Conservation (phyloP, 768 basidiomycete genomes). For the Pleurotus sapidus region DNA sequence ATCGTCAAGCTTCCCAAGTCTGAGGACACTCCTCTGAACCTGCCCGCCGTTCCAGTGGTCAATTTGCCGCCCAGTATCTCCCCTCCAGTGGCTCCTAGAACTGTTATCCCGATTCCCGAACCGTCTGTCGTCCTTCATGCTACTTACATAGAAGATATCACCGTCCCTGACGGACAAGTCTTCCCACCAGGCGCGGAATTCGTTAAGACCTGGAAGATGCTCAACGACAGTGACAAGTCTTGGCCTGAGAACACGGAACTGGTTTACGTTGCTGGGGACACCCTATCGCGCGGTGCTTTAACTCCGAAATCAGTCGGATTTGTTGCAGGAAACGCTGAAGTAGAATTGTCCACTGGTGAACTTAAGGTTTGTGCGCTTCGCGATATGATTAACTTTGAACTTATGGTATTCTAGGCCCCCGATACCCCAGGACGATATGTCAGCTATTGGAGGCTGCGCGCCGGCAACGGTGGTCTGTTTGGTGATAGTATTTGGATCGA, state of each 20-base stretch:
- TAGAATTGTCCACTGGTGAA: slow-evolving; percentile 70
- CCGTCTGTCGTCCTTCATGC: slow-evolving; percentile 39
- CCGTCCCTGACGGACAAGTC: slow-evolving; percentile 69
- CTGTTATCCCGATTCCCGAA: not conserved
- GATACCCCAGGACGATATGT: slow-evolving; percentile 70
- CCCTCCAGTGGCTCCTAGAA: not conserved
- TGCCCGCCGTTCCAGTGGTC: not conserved
- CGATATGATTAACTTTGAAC: not conserved
- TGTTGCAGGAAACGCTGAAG: slow-evolving; percentile 53
- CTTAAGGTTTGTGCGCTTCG: slow-evolving; percentile 52
- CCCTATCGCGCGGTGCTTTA: slow-evolving; percentile 38
- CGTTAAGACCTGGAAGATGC: slow-evolving; percentile 77
- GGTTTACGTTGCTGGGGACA: slow-evolving; percentile 68
- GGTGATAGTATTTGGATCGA: slow-evolving; percentile 80
- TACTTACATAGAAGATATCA: slow-evolving; percentile 61
- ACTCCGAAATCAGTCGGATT: slow-evolving; percentile 43
- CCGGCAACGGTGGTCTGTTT: slow-evolving; percentile 57
- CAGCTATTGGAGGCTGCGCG: slow-evolving; percentile 72
- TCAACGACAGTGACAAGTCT: slow-evolving; percentile 56
- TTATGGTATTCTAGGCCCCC: slow-evolving; percentile 51
- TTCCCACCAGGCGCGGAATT: slow-evolving; percentile 87
- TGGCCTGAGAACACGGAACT: slow-evolving; percentile 74
- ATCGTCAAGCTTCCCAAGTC: not conserved
- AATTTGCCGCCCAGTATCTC: not conserved
- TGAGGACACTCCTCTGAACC: not conserved